These are phyloP conservation scores for Suhomyces ambrosiae DNA, from an alignment of 1,139 yeast species.

Conservation along the genomic window DNA sequence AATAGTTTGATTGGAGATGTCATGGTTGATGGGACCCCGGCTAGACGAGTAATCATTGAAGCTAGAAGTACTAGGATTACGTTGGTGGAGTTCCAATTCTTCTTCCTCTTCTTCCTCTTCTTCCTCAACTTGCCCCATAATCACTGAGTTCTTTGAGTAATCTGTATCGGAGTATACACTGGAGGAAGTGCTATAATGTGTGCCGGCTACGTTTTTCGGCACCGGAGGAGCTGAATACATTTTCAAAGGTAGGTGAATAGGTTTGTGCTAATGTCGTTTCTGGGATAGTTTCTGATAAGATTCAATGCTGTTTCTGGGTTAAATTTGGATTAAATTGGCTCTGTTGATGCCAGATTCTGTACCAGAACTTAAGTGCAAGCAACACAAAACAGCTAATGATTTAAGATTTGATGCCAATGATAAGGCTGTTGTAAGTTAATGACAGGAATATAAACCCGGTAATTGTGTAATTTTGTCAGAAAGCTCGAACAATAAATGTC, in stretches of 20 bases:
- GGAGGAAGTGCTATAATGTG: constrained; percentile 35
- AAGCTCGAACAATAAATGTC: neutral
- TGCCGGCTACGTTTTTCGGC: constrained; percentile 7
- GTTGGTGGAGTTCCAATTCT: constrained; percentile 3
- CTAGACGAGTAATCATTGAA: too few relatives aligned
- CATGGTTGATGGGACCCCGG: constrained; percentile 16
- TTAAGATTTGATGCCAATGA: neutral
- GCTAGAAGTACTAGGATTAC: neutral
- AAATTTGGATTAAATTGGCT: too few relatives aligned
- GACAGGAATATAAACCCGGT: neutral
- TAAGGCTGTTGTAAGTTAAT: neutral
- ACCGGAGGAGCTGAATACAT: constrained; percentile 11
- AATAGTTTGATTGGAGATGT: constrained; percentile 30
- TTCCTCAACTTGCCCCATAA: constrained; percentile 17
- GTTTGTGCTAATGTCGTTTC: too few relatives aligned
- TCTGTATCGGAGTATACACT: constrained; percentile 36
- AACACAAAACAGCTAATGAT: too few relatives aligned
- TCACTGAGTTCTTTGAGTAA: constrained; percentile 12
- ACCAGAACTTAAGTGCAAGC: too few relatives aligned
- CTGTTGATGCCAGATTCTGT: too few relatives aligned
- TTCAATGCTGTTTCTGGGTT: too few relatives aligned
- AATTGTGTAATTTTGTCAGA: neutral
- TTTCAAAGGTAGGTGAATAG: too few relatives aligned
- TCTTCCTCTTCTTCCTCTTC: constrained; percentile 19
- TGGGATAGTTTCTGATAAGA: too few relatives aligned